Percentiles rank a stretch among this genome's conserved stretches.
Evolutionary conservation across 441 rosid species (phyloP).

Genomic region (Biscutella laevigata): DNA sequence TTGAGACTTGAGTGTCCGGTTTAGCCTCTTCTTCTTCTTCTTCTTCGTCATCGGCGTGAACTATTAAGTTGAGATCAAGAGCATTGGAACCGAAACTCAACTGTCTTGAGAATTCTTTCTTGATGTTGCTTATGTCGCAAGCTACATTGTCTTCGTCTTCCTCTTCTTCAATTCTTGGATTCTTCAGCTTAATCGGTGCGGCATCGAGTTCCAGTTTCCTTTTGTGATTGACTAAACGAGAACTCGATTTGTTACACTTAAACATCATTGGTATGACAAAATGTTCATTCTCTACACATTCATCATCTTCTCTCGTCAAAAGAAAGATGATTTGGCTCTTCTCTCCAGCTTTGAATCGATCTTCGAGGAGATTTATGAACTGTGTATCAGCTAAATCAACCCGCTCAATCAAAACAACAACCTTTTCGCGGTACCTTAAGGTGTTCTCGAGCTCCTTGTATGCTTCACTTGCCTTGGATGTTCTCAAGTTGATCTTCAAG

Average conservation of each 20-base stretch:
- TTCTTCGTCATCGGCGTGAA: constrained; percentile 30
- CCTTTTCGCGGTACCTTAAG: constrained; percentile 25
- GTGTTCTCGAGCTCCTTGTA: constrained; percentile 29
- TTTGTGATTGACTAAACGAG: constrained; percentile 32
- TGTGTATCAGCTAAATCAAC: constrained; percentile 47
- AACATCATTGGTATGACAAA: constrained; percentile 49
- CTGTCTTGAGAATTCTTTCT: constrained; percentile 46
- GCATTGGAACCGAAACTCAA: constrained; percentile 37
- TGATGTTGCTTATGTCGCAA: constrained; percentile 27
- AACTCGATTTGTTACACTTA: constrained; percentile 30
- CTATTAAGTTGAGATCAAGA: constrained; percentile 66
- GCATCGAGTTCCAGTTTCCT: constrained; percentile 43
- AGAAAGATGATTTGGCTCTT: constrained; percentile 38
- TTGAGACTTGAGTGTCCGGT: constrained; percentile 30
- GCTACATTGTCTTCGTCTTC: constrained; percentile 15
- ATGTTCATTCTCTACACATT: constrained; percentile 20
- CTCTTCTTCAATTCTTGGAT: constrained; percentile 30
- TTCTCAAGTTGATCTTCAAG: constrained; percentile 32
- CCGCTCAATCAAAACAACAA: constrained; percentile 55
- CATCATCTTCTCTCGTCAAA: constrained; percentile 39
- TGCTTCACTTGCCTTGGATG: constrained; percentile 18
- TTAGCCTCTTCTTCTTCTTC: constrained; percentile 6
- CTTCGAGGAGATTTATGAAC: constrained; percentile 46
- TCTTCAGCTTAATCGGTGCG: constrained; percentile 31
- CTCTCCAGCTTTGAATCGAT: constrained; percentile 33